Percentiles rank a stretch among this genome's conserved stretches.
Evolutionary conservation across 768 basidiomycete species (phyloP).

Genomic region (Russula virescens): DNA sequence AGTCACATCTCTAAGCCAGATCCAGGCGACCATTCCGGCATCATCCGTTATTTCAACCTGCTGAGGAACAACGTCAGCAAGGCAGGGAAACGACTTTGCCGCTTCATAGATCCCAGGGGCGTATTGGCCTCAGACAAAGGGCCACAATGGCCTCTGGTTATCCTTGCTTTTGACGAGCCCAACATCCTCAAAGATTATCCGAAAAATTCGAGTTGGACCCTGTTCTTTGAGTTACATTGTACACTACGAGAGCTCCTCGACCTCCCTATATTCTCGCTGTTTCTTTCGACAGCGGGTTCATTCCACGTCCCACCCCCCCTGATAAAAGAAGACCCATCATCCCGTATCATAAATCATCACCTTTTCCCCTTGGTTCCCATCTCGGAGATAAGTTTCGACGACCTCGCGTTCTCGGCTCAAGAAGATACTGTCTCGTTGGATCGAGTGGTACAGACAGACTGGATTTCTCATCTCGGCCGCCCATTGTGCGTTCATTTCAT

Average conservation of each 20-base stretch:
- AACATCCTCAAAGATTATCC: not conserved
- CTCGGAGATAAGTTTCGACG: not conserved
- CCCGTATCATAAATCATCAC: not conserved
- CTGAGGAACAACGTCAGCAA: not conserved
- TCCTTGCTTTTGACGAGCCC: not conserved
- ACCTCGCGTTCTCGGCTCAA: not conserved
- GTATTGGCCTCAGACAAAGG: not conserved
- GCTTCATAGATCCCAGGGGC: not conserved
- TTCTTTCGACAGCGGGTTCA: not conserved
- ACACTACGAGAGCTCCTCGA: not conserved
- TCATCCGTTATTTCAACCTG: no score
- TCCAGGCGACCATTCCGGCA: no score
- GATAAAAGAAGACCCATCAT: not conserved
- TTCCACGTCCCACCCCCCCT: not conserved
- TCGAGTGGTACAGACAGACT: not conserved
- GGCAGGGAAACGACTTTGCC: not conserved
- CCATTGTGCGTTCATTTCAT: not conserved
- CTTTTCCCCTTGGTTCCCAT: not conserved
- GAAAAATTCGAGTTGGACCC: not conserved
- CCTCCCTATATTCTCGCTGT: not conserved
- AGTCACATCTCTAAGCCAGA: no score
- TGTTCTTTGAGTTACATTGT: not conserved
- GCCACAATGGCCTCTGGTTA: not conserved
- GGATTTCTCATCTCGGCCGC: not conserved
- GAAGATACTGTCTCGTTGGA: not conserved